Conservation (phyloP, 352 stramenopile genomes). For the Phytopythium litorale region DNA sequence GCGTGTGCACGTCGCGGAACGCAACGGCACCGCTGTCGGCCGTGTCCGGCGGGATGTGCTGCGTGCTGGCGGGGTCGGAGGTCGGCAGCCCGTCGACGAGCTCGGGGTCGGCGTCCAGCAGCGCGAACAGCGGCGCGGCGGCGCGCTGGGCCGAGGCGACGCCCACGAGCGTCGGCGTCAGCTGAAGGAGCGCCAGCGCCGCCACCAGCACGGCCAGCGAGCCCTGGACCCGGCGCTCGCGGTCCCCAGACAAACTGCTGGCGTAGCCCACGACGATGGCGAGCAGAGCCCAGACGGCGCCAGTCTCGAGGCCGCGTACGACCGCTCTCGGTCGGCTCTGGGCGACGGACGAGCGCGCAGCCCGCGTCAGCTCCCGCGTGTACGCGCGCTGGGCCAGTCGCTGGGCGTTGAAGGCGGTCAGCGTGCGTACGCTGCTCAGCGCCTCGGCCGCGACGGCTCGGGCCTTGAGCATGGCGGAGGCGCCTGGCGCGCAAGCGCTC, state of each 20-base stretch:
- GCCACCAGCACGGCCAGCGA: conserved; percentile 10
- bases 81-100: conserved; percentile 5
- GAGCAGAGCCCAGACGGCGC: conserved; percentile 20
- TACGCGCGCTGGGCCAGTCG: conserved; percentile 22
- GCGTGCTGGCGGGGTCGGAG: not conserved
- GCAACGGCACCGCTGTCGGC: conserved; percentile 11
- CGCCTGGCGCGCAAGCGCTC: not conserved
- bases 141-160: conserved; percentile 6
- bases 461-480: conserved; percentile 4
- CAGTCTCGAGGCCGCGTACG: conserved; percentile 11
- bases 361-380: conserved; percentile 12
- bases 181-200: conserved; percentile 16
- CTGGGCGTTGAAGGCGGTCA: conserved; percentile 25
- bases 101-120: conserved; percentile 9
- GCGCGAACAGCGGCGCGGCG: conserved; percentile 15
- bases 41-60: conserved; percentile 8
- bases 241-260: not conserved
- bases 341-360: not conserved
- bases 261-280: conserved; percentile 25
- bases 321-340: conserved; percentile 13
- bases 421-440: conserved; percentile 20
- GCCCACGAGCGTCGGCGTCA: conserved; percentile 13
- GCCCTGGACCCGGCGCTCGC: conserved; percentile 13
- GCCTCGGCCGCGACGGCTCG: conserved; percentile 18
- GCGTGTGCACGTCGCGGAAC: conserved; percentile 16